Percentiles rank a stretch among this genome's conserved stretches.
Evolutionary conservation across 306 rosid genomes (phyloP).

Genomic region (Dryas alaskensis): DNA sequence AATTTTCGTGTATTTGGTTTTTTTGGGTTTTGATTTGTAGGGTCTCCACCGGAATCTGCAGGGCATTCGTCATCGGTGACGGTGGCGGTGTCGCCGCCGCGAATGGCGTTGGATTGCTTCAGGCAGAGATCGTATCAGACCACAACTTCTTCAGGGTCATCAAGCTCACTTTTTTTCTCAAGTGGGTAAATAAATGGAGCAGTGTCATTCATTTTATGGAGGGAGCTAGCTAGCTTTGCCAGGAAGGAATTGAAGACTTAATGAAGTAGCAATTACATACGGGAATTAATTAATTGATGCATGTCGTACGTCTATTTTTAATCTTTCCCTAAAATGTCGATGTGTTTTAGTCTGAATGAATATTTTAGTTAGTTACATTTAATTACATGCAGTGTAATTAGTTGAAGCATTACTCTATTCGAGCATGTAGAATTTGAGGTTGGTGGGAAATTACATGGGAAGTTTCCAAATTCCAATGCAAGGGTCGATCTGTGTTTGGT

Average conservation of each 20-base stretch:
- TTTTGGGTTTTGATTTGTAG: conserved; percentile 28
- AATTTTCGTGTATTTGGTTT: background rate
- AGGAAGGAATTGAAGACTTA: conserved; percentile 2
- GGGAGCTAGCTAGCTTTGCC: conserved; percentile 11
- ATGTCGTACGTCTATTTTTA: no score
- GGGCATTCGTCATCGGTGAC: conserved; percentile 77
- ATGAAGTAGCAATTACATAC: no score
- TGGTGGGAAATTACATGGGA: conserved; percentile 32
- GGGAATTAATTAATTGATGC: no score
- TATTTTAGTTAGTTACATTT: no score
- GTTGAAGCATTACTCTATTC: no score
- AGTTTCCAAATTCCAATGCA: conserved; percentile 51
- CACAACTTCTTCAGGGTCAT: conserved; percentile 49
- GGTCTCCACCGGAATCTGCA: conserved; percentile 66
- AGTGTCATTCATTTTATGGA: background rate
- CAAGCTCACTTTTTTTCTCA: conserved; percentile 72
- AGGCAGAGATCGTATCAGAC: conserved; percentile 59
- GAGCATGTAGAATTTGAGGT: background rate
- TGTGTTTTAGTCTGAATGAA: no score
- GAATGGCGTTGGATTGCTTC: conserved; percentile 60
- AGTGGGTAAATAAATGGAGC: conserved; percentile 39
- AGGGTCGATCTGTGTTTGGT: conserved; percentile 40
- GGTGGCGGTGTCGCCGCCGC: conserved; percentile 73
- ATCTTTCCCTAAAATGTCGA: no score
- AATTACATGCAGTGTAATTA: no score